phyloP scores from a whole-genome alignment of 176 grass and related monocot species.

The Bonia amplexicaulis region DNA sequence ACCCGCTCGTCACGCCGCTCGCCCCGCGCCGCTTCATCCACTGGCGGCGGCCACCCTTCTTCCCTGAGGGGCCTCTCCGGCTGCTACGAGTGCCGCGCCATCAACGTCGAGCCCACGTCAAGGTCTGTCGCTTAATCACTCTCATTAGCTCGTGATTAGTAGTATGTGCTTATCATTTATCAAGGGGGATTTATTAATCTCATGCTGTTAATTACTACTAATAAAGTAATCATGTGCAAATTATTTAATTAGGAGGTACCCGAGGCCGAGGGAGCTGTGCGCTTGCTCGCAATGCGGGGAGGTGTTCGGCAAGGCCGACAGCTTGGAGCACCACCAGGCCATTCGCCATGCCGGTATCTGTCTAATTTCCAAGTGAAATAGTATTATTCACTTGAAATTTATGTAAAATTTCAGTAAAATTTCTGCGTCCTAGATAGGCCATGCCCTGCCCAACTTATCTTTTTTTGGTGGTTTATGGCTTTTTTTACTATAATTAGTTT shows the following conservation, averaged over 20 bases:
- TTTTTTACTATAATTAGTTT: too few relatives aligned
- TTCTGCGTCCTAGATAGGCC: too few relatives aligned
- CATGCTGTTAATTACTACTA: background rate
- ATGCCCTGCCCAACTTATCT: too few relatives aligned
- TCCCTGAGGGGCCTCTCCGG: constrained; percentile 57
- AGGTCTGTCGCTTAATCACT: constrained; percentile 14
- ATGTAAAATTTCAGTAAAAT: background rate
- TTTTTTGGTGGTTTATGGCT: too few relatives aligned
- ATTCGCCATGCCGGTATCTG: constrained; percentile 66
- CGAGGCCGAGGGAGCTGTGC: constrained; percentile 60
- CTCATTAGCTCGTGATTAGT: background rate
- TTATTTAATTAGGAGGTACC: constrained; percentile 47
- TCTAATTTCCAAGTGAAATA: background rate
- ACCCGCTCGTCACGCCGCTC: constrained; percentile 36
- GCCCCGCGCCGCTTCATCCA: background rate
- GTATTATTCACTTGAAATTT: background rate
- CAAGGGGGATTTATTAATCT: background rate
- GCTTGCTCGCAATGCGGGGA: constrained; percentile 74
- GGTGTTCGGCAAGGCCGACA: constrained; percentile 80
- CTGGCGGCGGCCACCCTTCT: constrained; percentile 19
- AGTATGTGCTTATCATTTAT: background rate
- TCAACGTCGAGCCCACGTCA: constrained; percentile 71
- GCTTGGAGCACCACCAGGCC: constrained; percentile 83
- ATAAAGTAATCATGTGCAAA: background rate
- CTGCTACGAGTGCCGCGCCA: constrained; percentile 82